phyloP scores from a whole-genome alignment of 2,329 filamentous ascomycete species.

The Bisporella sp. region DNA sequence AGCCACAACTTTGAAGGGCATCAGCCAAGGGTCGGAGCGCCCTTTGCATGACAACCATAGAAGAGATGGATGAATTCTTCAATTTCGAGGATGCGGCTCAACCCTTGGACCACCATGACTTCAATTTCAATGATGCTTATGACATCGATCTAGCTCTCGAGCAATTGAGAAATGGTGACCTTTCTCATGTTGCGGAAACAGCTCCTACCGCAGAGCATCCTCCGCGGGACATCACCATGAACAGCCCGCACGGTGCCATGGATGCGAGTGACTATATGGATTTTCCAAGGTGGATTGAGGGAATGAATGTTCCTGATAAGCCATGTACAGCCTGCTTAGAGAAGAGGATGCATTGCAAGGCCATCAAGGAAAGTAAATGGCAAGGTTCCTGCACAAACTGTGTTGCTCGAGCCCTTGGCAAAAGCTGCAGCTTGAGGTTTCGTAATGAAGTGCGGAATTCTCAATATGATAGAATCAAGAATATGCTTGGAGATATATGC shows the following conservation, averaged over 20 bases:
- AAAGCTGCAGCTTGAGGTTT: conserved; percentile 46
- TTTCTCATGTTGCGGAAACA: conserved; percentile 46
- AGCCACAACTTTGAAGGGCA: no score
- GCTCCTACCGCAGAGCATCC: conserved; percentile 25
- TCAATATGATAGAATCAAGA: conserved; percentile 10
- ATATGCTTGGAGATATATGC: no score
- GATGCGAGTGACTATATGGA: conserved; percentile 37
- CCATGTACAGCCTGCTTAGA: conserved; percentile 47
- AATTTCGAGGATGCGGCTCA: conserved; percentile 48
- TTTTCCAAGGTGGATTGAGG: conserved; percentile 27
- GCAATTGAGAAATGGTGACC: conserved; percentile 49
- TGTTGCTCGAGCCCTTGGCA: conserved; percentile 51
- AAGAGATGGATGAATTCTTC: conserved; percentile 53
- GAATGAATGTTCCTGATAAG: conserved; percentile 19
- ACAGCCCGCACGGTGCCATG: conserved; percentile 9
- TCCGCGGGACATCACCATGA: conserved; percentile 25
- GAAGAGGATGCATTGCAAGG: conserved; percentile 52
- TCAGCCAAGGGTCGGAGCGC: conserved; percentile 8
- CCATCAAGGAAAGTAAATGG: conserved; percentile 50
- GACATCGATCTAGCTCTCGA: conserved; percentile 47
- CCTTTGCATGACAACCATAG: conserved; percentile 32
- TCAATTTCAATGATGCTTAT: conserved; percentile 24
- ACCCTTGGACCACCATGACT: conserved; percentile 5
- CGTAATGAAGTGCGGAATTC: conserved; percentile 18
- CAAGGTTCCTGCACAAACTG: conserved; percentile 57